Base-by-base conservation (phyloP, 306 rosid genomes). In the Echinosophora koreensis region DNA sequence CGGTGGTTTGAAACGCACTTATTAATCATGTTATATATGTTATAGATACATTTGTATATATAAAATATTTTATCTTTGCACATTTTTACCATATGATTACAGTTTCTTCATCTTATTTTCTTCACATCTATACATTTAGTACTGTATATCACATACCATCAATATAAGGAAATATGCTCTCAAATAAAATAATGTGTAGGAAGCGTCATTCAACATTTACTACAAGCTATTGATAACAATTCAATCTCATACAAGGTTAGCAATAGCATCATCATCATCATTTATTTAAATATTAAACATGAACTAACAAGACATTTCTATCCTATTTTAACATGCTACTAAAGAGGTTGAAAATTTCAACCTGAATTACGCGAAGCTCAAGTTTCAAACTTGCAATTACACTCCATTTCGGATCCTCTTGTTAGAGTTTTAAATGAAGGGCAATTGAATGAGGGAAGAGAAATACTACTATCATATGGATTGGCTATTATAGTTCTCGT, bases 381-480 rank as follows among this genome's bases (percentile, higher is more conserved):
- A 10, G 62, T 7, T 22, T 22, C 22, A 22, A 22, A 22, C 22
- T 22, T 38, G 34, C 42, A 38, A 27, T 34, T 9, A 11, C 5
- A 10, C 18, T 15, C 8, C 30, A 62, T 50, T 49, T 69, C 2
- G 15, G 55, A 39, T 44, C 8, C 56, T 41, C 3, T 2, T 28
- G 44, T n/a, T 30, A 22, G 49, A 16, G 1, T 49, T 80, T 32
- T 34, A 34, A 76, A 62, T 3, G 9, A 32, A 71, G 15, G 57
- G 12, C 1, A 64, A 71, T 65, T 77, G 59, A 74, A 69, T 74
- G 77, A 10, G 76, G 55, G 38, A 74, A 37, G 37, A 13, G 71
- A 80, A 11, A 27, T 18, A 22, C 1, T 22, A 22, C 1, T 22
- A 42, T 35, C 58, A 44, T 34, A 5, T 42, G 37, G 18, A 9